Evolutionary conservation across 1,284 basidiomycete species (phyloP).

Genomic region (Kwoniella shivajii): DNA sequence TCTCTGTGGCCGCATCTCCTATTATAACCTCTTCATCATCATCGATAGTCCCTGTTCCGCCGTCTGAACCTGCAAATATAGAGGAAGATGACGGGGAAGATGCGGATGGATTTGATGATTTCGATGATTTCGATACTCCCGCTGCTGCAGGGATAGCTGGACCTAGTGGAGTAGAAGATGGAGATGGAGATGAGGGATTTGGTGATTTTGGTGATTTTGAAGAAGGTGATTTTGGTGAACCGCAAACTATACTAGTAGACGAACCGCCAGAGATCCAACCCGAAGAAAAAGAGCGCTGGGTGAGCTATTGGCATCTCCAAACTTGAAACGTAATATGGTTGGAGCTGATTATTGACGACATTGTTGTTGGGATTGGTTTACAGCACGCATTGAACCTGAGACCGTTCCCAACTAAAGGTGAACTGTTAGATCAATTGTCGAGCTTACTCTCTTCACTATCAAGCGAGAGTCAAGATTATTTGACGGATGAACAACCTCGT

Average conservation of each 20-base stretch:
- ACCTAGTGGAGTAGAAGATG: conserved; percentile 5
- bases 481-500: conserved; percentile 72
- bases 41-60: not conserved
- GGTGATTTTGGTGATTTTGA: conserved; percentile 71
- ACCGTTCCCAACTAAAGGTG: conserved; percentile 63
- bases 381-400: conserved; percentile 67
- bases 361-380: not conserved
- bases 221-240: conserved; percentile 56
- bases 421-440: conserved; percentile 65
- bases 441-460: conserved; percentile 65
- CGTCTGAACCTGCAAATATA: not conserved
- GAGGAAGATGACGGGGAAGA: not conserved
- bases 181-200: conserved; percentile 48
- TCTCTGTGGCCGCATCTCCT: not conserved
- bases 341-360: not conserved
- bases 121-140: conserved; percentile 60
- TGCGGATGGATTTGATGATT: conserved; percentile 65
- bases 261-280: not conserved
- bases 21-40: not conserved
- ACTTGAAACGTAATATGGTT: not conserved
- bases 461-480: conserved; percentile 56
- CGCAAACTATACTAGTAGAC: not conserved
- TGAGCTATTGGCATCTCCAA: not conserved
- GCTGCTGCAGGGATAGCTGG: conserved; percentile 17
- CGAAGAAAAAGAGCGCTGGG: conserved; percentile 7